Evolutionary conservation across 2,329 filamentous ascomycete genomes (phyloP), one percentile per base, ranked within the genome.

Genomic region (Setomelanomma holmii): DNA sequence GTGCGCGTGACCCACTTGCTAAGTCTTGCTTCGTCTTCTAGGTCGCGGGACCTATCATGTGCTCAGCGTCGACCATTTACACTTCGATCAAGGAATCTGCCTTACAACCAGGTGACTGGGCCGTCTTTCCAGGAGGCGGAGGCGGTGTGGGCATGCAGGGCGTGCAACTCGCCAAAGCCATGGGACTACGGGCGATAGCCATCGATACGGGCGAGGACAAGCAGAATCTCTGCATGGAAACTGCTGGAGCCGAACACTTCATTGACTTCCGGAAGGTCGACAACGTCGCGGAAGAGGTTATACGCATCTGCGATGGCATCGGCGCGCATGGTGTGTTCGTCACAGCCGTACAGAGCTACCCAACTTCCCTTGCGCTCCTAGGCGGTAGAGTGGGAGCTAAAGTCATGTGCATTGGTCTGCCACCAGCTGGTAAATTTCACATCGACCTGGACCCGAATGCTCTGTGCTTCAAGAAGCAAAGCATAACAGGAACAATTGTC

Each of bases 11-110:
- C 10, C 14, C 27, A 14, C 14, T 30, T 14, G 27, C 27, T 30
- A 30, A 30, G n/a, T n/a, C n/a, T n/a, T n/a, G 8, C n/a, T 16
- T 30, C 4, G 6, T 17, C 12, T n/a, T 17, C 14, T 20, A 44
- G 24, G 69, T 83, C n/a, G 84, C 84, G 4, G 84, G 79, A 0
- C 84, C 84, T 0, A 80, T 86, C 51, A 85, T 86, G 82, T 87
- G 84, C 71, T 68, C 84, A 2, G 85, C 81, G 0, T 80, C 78
- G 5, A 86, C 85, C 1, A 82, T 86, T 54, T 84, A 86, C 66
- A 78, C 81, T 2, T 81, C 83, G 2, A 72, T 87, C 43, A 76
- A 80, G 11, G 80, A 83, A 35, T 81, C 80, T 0, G 76, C 74
- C 1, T 70, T 85, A 4, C 74, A 73, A 50, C 72, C 82, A 0